Evolutionary conservation across 1,284 basidiomycete species (phyloP).

Genomic region (Porodaedalea pini): DNA sequence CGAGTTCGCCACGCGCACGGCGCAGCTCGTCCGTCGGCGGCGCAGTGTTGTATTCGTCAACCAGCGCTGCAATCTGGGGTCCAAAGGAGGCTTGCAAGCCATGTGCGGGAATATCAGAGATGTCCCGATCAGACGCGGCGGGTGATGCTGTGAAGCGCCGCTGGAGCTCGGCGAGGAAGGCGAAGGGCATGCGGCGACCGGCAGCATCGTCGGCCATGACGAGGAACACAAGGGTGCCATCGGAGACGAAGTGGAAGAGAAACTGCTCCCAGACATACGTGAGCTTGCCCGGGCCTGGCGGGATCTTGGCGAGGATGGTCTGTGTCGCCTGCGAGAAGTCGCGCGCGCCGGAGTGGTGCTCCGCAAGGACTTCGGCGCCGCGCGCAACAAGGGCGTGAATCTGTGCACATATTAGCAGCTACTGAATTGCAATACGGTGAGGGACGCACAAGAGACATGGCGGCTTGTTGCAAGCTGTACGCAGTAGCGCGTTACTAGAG

Average conservation of each 20-base stretch:
- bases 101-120: slow-evolving; percentile 47
- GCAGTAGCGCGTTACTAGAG: slow-evolving; percentile 9
- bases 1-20: slow-evolving; percentile 87
- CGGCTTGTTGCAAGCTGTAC: background rate
- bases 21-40: slow-evolving; percentile 91
- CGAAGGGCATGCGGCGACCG: slow-evolving; percentile 90
- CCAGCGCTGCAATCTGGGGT: slow-evolving; percentile 62
- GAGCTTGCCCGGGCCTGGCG: slow-evolving; percentile 89
- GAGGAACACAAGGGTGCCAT: slow-evolving; percentile 82
- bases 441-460: slow-evolving; percentile 39
- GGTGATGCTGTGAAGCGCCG: slow-evolving; percentile 68
- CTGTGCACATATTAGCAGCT: slow-evolving; percentile 33
- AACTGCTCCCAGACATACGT: slow-evolving; percentile 97
- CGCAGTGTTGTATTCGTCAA: slow-evolving; percentile 83
- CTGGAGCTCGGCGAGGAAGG: slow-evolving; percentile 86
- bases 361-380: slow-evolving; percentile 75
- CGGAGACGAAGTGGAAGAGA: slow-evolving; percentile 93
- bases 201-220: slow-evolving; percentile 93
- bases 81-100: slow-evolving; percentile 70
- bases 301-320: slow-evolving; percentile 92
- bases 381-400: slow-evolving; percentile 88
- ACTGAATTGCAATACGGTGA: background rate
- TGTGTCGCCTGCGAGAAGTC: slow-evolving; percentile 91
- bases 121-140: slow-evolving; percentile 38
- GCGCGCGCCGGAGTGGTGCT: slow-evolving; percentile 73